These are phyloP conservation scores for Arabidopsis hybrid DNA, from an alignment of 441 rosid species.

Conservation along the genomic window DNA sequence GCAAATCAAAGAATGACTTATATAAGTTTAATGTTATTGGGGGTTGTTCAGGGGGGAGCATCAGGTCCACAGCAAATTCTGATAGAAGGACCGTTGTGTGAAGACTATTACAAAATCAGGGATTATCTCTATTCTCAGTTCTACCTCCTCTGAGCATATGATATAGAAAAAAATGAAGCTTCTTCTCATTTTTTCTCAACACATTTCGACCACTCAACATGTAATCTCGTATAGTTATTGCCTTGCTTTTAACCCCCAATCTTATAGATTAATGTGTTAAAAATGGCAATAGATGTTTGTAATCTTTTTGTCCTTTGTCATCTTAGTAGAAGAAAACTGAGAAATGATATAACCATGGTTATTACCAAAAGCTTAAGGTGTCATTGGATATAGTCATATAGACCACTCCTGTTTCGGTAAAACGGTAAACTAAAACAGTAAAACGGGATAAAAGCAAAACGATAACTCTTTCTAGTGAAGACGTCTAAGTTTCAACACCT, in stretches of 20 bases:
- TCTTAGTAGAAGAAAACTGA: not conserved
- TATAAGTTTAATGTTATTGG: not conserved
- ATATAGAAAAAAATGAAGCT: not conserved
- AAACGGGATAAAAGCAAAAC: not conserved
- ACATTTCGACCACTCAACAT: not conserved
- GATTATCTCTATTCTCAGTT: slow-evolving; percentile 90
- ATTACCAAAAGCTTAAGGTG: not conserved
- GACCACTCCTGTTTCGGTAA: not conserved
- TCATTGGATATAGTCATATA: no score
- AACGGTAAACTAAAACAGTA: not conserved
- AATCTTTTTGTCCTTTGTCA: not conserved
- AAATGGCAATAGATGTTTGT: not conserved
- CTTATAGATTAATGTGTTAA: not conserved
- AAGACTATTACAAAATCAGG: slow-evolving; percentile 89
- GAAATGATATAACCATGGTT: not conserved
- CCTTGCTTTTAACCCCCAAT: not conserved
- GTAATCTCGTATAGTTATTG: not conserved
- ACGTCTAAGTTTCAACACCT: not conserved
- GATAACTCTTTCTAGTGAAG: no score
- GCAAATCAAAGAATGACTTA: slow-evolving; percentile 12
- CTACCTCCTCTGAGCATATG: slow-evolving; percentile 61
- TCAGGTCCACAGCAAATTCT: slow-evolving; percentile 82
- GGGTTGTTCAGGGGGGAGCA: slow-evolving; percentile 42
- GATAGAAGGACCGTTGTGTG: slow-evolving; percentile 93
- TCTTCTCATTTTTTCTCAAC: not conserved